phyloP scores from a whole-genome alignment of 495 filamentous ascomycete species.

The Penicilliopsis zonata region DNA sequence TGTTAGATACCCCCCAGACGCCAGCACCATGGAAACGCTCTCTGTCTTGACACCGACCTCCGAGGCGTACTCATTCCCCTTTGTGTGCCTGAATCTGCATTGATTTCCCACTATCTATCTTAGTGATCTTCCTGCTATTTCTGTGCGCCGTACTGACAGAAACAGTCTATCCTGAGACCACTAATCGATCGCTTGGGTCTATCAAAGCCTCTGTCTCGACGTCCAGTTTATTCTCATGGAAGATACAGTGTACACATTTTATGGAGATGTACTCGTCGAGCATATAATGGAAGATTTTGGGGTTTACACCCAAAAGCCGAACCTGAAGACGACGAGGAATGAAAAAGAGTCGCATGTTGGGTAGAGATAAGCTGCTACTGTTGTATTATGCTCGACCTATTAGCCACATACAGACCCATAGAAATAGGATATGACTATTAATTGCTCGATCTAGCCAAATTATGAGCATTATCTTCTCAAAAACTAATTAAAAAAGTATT shows the following conservation, averaged over 20 bases:
- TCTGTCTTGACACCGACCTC: conserved; percentile 46
- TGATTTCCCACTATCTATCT: conserved; percentile 41
- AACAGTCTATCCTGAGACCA: conserved; percentile 45
- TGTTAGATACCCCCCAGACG: conserved; percentile 28
- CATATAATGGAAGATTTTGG: too few relatives aligned
- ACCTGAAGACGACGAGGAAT: too few relatives aligned
- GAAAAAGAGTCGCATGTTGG: too few relatives aligned
- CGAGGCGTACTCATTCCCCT: conserved; percentile 42
- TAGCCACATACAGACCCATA: too few relatives aligned
- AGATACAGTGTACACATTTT: conserved; percentile 26
- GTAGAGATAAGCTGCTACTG: too few relatives aligned
- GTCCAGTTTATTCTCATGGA: conserved; percentile 22
- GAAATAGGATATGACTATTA: too few relatives aligned
- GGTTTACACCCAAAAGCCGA: too few relatives aligned
- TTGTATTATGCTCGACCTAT: too few relatives aligned
- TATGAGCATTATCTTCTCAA: too few relatives aligned
- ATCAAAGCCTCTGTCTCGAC: conserved; percentile 42
- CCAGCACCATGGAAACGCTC: conserved; percentile 37
- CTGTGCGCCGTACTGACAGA: not conserved
- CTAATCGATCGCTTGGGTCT: conserved; percentile 45
- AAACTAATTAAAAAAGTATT: too few relatives aligned
- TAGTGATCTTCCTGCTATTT: conserved; percentile 10
- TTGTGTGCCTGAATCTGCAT: conserved; percentile 40
- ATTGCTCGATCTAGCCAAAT: too few relatives aligned
- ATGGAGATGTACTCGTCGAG: conserved; percentile 20